Evolutionary conservation across 352 stramenopile genomes (phyloP), one percentile per base, ranked within the genome.

Genomic region (Globisporangium ultimum): DNA sequence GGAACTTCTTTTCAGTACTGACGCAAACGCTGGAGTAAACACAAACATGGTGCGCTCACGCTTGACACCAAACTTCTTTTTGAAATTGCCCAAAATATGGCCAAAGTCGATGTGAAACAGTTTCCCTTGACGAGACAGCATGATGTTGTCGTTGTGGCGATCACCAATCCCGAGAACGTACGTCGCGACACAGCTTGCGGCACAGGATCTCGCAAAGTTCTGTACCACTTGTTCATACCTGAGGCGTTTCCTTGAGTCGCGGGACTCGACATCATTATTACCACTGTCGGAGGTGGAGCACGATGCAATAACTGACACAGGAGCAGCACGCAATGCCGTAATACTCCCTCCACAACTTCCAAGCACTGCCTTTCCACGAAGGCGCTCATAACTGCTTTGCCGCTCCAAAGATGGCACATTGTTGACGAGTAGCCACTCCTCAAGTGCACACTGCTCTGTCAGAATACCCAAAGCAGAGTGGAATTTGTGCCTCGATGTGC

Each of bases 91-190:
- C 28, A 98, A 66, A 55, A 98, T 97, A 65, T 98, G 91, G 1
- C 94, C 92, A 67, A 98, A 98, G 55, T 98, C 94, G 55, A 98
- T 98, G 81, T 98, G 94, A 69, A 98, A 98, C n/a, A 98, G 81
- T 57, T 93, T 94, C 0, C 93, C 93, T 8, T 91, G 83, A 17
- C 79, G 76, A 57, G 93, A 95, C 52, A 98, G 68, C 94, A 98
- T 98, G 51, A 98, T 84, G 68, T 98, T 98, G 69, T 97, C 92
- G 58, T 95, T 96, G 68, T 98, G 92, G 18, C 92, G 84, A 58
- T 98, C 92, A 8, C 91, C 92, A 40, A 98, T 91, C 20, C 93
- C 92, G 15, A 98, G 61, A 3, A 98, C 87, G 63, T 96, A 98
- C 15, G 89, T 97, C 9, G 90, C 88, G 2, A 98, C 91, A 56